Evolutionary conservation across 176 grass and related monocot genomes (phyloP).

Genomic region (Alloteropsis semialata): DNA sequence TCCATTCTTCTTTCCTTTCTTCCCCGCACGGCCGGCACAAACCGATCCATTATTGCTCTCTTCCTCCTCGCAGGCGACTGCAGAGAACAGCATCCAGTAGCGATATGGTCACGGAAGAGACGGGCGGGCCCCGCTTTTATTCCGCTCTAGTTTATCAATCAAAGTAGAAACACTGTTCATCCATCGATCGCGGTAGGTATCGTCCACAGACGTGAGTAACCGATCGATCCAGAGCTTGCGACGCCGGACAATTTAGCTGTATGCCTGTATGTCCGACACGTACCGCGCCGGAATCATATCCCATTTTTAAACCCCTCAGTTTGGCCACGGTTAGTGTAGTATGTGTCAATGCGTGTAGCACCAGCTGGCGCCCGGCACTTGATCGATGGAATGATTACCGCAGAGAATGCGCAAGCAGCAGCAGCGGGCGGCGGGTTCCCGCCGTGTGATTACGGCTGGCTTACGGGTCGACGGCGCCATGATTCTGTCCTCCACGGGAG

Average conservation of each 20-base stretch:
- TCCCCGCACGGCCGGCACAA: neutral
- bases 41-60: neutral
- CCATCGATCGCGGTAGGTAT: neutral
- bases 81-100: neutral
- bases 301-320: neutral
- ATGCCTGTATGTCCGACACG: too few relatives aligned
- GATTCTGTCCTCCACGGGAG: constrained; percentile 2
- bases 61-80: neutral
- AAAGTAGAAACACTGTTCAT: neutral
- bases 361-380: neutral
- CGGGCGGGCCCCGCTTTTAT: too few relatives aligned
- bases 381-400: constrained; percentile 3
- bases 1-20: neutral
- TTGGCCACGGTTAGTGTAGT: neutral
- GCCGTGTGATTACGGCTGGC: neutral
- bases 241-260: neutral
- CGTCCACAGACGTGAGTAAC: neutral
- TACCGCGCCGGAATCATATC: too few relatives aligned
- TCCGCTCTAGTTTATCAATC: neutral
- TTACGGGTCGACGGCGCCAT: neutral
- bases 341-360: neutral
- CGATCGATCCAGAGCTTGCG: neutral
- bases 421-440: neutral
- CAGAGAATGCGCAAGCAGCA: neutral
- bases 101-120: neutral